Evolutionary conservation across 73 alveolate species (phyloP), one percentile per base, ranked within the genome.

Genomic region (Stentor coeruleus): DNA sequence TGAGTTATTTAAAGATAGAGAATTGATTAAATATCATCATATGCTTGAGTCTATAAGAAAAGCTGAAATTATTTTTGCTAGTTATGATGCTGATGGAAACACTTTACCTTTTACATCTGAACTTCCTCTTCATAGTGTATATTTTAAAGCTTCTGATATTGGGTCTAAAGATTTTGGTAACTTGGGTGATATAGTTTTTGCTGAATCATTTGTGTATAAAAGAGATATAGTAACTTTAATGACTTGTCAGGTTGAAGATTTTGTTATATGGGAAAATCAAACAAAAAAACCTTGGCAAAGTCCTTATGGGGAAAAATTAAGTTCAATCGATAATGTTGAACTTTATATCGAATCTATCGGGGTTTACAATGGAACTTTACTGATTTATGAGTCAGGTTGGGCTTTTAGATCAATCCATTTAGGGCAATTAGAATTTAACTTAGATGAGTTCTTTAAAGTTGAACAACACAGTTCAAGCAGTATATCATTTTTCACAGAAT

Each of bases 121-220:
- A 37, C 79, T 20, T 26, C 79, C 79, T 0, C 14, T 66, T 20
- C 79, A 66, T 33, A 20, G 49, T 66, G 37, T 66, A 26, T 31
- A 26, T 28, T 20, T 66, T 31, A 20, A 20, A 20, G 37, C 37
- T 66, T 26, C 37, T 33, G 37, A 20, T 31, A 26, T 66, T 28
- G 15, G 33, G 37, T 36, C 80, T 0, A 82, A 82, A 20, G 40
- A 77, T 37, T 36, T 35, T 35, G 90, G 81, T 35, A 75, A 86
- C 74, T 49, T 89, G 2, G 95, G 95, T 1, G 74, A 89, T 15
- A 83, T 89, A 26, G 28, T 75, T 15, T 89, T 35, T 58, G 87
- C 88, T 33, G 95, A 89, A 49, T 57, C 91, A 4, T 89, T 86
- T 89, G 75, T 80, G 76, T 28, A 42, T 26, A 55, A 59, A 33